A percentile compares a stretch with the other conserved stretches of the same genome.
phyloP scores from a whole-genome alignment of 139 green algal genomes.

The Astrephomene gubernaculifera region DNA sequence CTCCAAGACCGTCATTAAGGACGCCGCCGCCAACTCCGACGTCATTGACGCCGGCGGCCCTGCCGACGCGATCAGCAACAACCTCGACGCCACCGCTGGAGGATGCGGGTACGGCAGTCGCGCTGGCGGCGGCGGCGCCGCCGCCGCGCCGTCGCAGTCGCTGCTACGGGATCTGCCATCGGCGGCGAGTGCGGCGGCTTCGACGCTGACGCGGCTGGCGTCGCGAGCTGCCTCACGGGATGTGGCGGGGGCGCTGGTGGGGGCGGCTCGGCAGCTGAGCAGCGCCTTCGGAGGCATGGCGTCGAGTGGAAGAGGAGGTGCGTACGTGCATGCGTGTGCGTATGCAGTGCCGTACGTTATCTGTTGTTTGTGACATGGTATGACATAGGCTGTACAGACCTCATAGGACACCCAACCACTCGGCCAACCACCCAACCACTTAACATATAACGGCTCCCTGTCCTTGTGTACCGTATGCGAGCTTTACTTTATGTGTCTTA shows the following conservation, averaged over 20 bases:
- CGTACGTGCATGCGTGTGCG: too few relatives aligned
- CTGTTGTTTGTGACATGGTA: too few relatives aligned
- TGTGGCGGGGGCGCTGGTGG: not conserved
- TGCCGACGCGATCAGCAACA: not conserved
- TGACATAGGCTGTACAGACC: too few relatives aligned
- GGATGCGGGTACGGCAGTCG: not conserved
- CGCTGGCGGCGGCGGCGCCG: too few relatives aligned
- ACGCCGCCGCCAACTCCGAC: not conserved
- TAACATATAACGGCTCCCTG: too few relatives aligned
- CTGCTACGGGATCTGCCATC: not conserved
- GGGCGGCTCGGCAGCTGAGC: not conserved
- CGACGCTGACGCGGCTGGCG: not conserved
- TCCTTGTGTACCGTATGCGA: too few relatives aligned
- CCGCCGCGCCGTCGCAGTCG: not conserved
- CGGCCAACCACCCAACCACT: too few relatives aligned
- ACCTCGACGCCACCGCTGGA: not conserved
- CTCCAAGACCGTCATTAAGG: not conserved
- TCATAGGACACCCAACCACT: too few relatives aligned
- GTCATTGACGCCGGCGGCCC: not conserved
- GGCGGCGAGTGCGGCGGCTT: constrained; percentile 8
- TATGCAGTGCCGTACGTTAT: too few relatives aligned
- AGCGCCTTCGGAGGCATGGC: constrained; percentile 25
- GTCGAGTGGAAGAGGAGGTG: too few relatives aligned
- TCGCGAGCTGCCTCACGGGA: not conserved
- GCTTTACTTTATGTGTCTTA: too few relatives aligned